Percentiles rank a stretch among this genome's conserved stretches.
phyloP scores from a whole-genome alignment of 2,329 filamentous ascomycete genomes.

The Paraphoma chrysanthemicola region DNA sequence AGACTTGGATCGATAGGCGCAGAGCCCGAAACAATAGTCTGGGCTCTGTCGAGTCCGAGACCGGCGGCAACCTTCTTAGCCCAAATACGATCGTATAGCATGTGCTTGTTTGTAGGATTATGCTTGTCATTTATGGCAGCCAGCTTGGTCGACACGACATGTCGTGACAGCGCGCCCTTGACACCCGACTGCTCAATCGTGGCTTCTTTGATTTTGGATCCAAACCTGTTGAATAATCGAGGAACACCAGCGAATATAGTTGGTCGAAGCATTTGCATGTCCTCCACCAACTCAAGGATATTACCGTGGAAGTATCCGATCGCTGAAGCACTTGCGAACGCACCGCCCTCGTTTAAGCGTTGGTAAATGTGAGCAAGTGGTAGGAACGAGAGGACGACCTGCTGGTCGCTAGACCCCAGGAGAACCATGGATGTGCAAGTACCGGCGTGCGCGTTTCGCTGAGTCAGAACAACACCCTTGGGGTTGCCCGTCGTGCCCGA shows the following conservation, averaged over 20 bases:
- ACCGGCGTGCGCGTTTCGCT: constrained; percentile 79
- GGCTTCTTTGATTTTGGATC: constrained; percentile 77
- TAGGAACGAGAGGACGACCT: constrained; percentile 83
- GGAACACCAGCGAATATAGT: constrained; percentile 88
- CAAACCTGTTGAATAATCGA: constrained; percentile 89
- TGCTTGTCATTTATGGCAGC: constrained; percentile 75
- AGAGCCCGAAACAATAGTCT: constrained; percentile 83
- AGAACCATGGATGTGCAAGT: constrained; percentile 67
- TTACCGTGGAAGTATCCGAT: constrained; percentile 97
- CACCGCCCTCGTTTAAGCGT: constrained; percentile 79
- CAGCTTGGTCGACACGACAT: constrained; percentile 80
- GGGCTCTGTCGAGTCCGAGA: constrained; percentile 77
- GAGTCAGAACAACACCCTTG: constrained; percentile 84
- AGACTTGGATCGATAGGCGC: constrained; percentile 89
- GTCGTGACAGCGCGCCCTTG: constrained; percentile 80
- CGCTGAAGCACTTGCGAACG: constrained; percentile 72
- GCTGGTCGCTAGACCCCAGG: constrained; percentile 60
- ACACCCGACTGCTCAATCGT: constrained; percentile 82
- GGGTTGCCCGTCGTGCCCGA: constrained; percentile 84
- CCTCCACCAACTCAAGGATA: constrained; percentile 83
- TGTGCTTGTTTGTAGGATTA: constrained; percentile 79
- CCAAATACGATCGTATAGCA: constrained; percentile 87
- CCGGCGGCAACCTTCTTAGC: constrained; percentile 84
- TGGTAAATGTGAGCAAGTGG: constrained; percentile 95
- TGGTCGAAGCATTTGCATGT: constrained; percentile 85